Evolutionary conservation across 805 yeast species (phyloP).

Genomic region (Cyberlindnera galapagoensis): DNA sequence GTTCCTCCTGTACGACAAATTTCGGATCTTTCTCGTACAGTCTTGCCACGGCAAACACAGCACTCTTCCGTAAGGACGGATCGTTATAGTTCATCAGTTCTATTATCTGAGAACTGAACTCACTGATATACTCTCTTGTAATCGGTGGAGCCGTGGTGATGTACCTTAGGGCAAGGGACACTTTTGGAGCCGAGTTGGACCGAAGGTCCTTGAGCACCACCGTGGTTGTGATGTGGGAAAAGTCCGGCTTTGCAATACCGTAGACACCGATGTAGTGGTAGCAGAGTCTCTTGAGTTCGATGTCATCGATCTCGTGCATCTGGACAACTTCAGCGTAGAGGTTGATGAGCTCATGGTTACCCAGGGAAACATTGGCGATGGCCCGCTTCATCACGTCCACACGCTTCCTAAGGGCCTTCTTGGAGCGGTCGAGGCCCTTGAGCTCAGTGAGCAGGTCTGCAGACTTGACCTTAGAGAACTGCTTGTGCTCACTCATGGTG

Average conservation of each 20-base stretch:
- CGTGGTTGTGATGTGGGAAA: constrained; percentile 50
- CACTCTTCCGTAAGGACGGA: constrained; percentile 58
- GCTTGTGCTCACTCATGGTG: constrained; percentile 18
- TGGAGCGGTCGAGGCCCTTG: constrained; percentile 30
- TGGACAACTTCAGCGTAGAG: constrained; percentile 58
- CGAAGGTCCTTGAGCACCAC: constrained; percentile 46
- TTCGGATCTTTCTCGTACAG: constrained; percentile 50
- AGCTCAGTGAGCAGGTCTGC: constrained; percentile 27
- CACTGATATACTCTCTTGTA: constrained; percentile 42
- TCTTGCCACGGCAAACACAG: constrained; percentile 64
- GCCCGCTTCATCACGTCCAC: constrained; percentile 60
- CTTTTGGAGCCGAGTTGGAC: constrained; percentile 39
- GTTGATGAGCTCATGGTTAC: constrained; percentile 66
- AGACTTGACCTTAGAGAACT: constrained; percentile 20
- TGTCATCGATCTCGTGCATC: constrained; percentile 51
- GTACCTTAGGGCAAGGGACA: constrained; percentile 60
- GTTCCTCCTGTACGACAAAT: constrained; percentile 34
- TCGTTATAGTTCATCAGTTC: constrained; percentile 40
- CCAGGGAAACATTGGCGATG: constrained; percentile 77
- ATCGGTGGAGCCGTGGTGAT: constrained; percentile 54
- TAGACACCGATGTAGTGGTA: constrained; percentile 59
- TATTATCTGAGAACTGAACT: constrained; percentile 35
- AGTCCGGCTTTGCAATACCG: constrained; percentile 50
- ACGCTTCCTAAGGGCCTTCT: constrained; percentile 30
- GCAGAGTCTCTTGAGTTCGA: constrained; percentile 67